These are phyloP conservation scores for Aspergillus sclerotiicarbonarius DNA, from an alignment of 495 filamentous ascomycete genomes.

Conservation along the genomic window DNA sequence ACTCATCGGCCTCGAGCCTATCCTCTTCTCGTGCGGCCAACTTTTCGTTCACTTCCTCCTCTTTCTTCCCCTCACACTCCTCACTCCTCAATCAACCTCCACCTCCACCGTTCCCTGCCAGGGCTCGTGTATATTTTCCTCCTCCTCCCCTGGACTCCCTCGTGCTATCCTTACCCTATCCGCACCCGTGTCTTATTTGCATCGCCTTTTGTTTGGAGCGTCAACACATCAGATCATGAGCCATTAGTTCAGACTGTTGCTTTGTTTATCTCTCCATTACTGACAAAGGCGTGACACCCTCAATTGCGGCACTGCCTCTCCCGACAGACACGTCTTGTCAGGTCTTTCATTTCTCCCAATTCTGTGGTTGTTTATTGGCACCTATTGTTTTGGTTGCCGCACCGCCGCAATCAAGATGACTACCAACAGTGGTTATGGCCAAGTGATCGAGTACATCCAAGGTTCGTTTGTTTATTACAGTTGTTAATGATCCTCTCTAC, in stretches of 20 bases:
- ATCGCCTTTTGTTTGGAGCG: conserved; percentile 10
- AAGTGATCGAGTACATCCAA: conserved; percentile 78
- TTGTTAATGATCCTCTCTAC: neutral
- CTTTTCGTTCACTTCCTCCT: conserved; percentile 19
- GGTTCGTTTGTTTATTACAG: conserved; percentile 45
- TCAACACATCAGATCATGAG: conserved; percentile 20
- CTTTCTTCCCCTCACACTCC: conserved; percentile 13
- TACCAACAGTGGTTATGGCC: conserved; percentile 53
- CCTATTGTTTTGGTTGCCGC: conserved; percentile 15
- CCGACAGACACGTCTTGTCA: neutral
- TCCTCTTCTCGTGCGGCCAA: conserved; percentile 23
- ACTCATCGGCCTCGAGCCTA: conserved; percentile 31
- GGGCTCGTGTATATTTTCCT: conserved; percentile 22
- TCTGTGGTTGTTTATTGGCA: conserved; percentile 13
- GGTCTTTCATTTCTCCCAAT: neutral
- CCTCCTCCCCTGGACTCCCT: conserved; percentile 2
- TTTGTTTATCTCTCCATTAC: conserved; percentile 8
- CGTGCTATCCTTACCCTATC: conserved; percentile 18
- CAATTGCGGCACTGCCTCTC: conserved; percentile 6
- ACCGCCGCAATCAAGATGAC: conserved; percentile 31
- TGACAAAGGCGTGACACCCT: conserved; percentile 1
- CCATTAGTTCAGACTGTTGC: conserved; percentile 17
- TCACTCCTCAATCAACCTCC: conserved; percentile 16
- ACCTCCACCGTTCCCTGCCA: neutral
- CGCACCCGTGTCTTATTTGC: conserved; percentile 7